phyloP scores from a whole-genome alignment of 2,329 filamentous ascomycete species.

The Xylariaceae sp. region DNA sequence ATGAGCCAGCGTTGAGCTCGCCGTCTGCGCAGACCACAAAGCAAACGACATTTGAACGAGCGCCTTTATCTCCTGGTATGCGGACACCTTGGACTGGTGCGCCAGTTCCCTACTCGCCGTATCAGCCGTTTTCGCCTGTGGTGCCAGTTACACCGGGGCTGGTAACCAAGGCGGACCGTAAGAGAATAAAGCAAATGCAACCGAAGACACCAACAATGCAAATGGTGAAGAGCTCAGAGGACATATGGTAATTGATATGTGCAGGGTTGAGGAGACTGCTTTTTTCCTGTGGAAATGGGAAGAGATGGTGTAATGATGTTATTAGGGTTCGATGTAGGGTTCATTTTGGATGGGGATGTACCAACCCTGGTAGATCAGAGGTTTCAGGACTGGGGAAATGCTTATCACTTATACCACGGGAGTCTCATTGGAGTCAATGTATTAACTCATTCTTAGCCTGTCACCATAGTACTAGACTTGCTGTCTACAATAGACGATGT shows the following conservation, averaged over 20 bases:
- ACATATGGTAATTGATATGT: constrained; percentile 61
- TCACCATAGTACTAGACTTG: constrained; percentile 13
- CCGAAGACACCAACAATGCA: constrained; percentile 68
- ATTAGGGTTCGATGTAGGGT: constrained; percentile 6
- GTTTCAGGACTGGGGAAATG: constrained; percentile 13
- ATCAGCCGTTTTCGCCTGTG: constrained; percentile 79
- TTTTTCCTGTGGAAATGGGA: neutral
- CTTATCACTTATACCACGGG: constrained; percentile 26
- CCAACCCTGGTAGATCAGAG: neutral
- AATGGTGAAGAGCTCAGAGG: constrained; percentile 67
- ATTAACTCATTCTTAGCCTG: constrained; percentile 10
- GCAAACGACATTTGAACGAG: constrained; percentile 69
- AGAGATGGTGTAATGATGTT: constrained; percentile 15
- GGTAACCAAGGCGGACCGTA: constrained; percentile 73
- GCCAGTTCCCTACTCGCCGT: constrained; percentile 75
- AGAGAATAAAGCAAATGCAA: constrained; percentile 69
- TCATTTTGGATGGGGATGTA: constrained; percentile 2
- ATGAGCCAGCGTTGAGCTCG: constrained; percentile 62
- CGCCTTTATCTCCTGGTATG: constrained; percentile 61
- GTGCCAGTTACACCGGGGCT: constrained; percentile 79
- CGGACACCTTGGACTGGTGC: constrained; percentile 68
- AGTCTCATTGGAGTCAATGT: constrained; percentile 13
- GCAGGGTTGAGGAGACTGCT: neutral
- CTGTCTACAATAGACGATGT: constrained; percentile 24
- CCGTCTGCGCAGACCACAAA: constrained; percentile 62